Base-by-base conservation (phyloP, 192 early-diverging fungal genomes). In the Coemansia reversa region DNA sequence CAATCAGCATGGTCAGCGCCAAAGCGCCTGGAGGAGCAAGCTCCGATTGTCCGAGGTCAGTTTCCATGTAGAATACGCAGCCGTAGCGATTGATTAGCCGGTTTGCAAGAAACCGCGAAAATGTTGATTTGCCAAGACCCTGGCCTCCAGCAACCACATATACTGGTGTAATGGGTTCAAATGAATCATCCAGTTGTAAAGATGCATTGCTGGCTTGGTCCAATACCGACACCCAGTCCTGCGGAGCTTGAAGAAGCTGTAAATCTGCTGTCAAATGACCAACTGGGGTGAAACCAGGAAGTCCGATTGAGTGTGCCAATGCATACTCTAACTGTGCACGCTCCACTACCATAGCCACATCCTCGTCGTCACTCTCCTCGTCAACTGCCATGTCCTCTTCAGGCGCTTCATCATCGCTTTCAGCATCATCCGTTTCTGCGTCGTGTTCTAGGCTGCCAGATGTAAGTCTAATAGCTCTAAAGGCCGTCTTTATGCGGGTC, bases 11-110 rank as follows among this genome's bases (percentile, higher is more conserved):
- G 53, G 92, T 85, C n/a, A 98, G 76, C 0, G 93, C 88, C 3
- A 94, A 75, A 6, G 92, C 76, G 3, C 96, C 96, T 0, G 86
- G 65, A 23, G 93, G 89, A 2, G 92, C 86, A 35, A 96, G 89
- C 75, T 96, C 94, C 7, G 91, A 82, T 65, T 98, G 96, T 5
- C 96, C 96, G 25, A 97, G 58, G 70, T 98, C 96, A 18, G 91
- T 91, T 60, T 98, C 96, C 28, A 98, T 79, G 65, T 87, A 95
- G 3, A 91, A 94, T 22, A 95, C 83, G 27, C 81, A 74, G 3
- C 75, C 74, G 64, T 89, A 88, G n/a, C 81, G 76, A 51, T 84
- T 80, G 23, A 97, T 63, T 60, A 97, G 64, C 24, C 81, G 78
- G 80, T 98, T 98, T 25, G 89, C 58, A 25, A 93, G 60, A 53